These are phyloP conservation scores for Psilocybe cyanescens DNA, from an alignment of 768 basidiomycete species.

Conservation along the genomic window DNA sequence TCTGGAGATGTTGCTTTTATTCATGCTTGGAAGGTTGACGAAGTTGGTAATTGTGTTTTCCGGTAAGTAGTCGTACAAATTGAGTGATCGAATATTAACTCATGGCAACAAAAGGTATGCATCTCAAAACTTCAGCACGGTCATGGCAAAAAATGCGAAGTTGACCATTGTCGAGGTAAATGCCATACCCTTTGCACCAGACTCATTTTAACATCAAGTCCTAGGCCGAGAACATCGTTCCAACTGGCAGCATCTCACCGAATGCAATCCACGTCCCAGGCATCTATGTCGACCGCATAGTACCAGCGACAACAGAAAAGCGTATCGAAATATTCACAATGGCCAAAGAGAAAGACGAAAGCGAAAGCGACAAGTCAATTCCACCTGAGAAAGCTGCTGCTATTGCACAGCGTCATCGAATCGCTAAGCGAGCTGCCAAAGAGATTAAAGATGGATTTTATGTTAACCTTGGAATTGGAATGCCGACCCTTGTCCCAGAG, in stretches of 20 bases:
- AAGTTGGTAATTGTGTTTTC: slow-evolving; percentile 90
- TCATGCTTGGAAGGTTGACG: slow-evolving; percentile 91
- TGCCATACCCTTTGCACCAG: neutral
- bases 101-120: slow-evolving; percentile 58
- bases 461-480: slow-evolving; percentile 89
- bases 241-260: slow-evolving; percentile 79
- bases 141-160: slow-evolving; percentile 90
- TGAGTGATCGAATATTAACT: neutral
- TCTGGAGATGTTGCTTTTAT: slow-evolving; percentile 85
- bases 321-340: slow-evolving; percentile 77
- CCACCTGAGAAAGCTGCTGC: slow-evolving; percentile 57
- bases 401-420: slow-evolving; percentile 64
- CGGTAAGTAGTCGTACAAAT: slow-evolving; percentile 48
- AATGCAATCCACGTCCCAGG: slow-evolving; percentile 83
- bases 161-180: slow-evolving; percentile 89
- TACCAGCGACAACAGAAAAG: slow-evolving; percentile 76
- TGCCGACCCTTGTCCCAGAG: slow-evolving; percentile 89
- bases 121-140: slow-evolving; percentile 84
- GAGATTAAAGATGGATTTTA: slow-evolving; percentile 89
- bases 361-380: slow-evolving; percentile 24
- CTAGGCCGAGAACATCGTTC: slow-evolving; percentile 89
- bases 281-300: slow-evolving; percentile 89
- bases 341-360: slow-evolving; percentile 47
- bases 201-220: slow-evolving; percentile 1
- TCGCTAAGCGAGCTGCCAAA: slow-evolving; percentile 86